A percentile compares a stretch with the other conserved stretches of the same genome.
These are phyloP conservation scores for Oryza nivara DNA, from an alignment of 176 grass and related monocot genomes.

Conservation along the genomic window DNA sequence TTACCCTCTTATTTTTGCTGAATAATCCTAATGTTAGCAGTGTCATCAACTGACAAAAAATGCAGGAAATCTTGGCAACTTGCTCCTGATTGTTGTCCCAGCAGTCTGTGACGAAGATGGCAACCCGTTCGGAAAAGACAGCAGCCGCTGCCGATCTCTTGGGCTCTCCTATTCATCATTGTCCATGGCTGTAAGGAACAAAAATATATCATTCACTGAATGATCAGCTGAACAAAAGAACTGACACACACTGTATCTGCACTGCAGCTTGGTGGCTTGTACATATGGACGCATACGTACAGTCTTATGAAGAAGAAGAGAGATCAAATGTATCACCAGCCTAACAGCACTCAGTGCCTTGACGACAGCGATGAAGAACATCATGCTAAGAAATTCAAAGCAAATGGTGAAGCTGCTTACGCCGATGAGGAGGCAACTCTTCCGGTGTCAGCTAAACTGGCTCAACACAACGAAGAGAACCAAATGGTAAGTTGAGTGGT, in stretches of 20 bases:
- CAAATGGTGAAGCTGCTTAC: background rate
- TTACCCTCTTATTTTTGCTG: background rate
- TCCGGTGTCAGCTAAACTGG: slow-evolving; percentile 38
- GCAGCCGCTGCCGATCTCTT: slow-evolving; percentile 52
- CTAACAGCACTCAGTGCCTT: slow-evolving; percentile 39
- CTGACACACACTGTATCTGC: slow-evolving; percentile 23
- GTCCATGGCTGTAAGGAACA: slow-evolving; percentile 83
- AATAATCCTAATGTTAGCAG: background rate
- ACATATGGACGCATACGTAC: slow-evolving; percentile 83
- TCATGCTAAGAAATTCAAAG: slow-evolving; percentile 4
- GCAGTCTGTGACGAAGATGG: slow-evolving; percentile 77
- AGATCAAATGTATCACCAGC: slow-evolving; percentile 64
- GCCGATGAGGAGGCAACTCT: slow-evolving; percentile 53
- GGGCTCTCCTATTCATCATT: slow-evolving; percentile 81
- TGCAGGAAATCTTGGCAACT: slow-evolving; percentile 84
- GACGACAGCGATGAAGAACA: slow-evolving; percentile 38
- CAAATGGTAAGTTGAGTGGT: slow-evolving; percentile 48
- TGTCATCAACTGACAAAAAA: background rate
- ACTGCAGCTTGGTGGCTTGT: slow-evolving; percentile 87
- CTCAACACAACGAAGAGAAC: slow-evolving; percentile 34
- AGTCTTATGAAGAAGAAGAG: slow-evolving; percentile 72
- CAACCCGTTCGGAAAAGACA: slow-evolving; percentile 57
- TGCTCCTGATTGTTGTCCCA: slow-evolving; percentile 75
- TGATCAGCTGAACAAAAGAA: no score
- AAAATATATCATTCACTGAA: background rate